Base-by-base conservation (phyloP, 2,329 filamentous ascomycete species). In the Leptosphaerulina australis region DNA sequence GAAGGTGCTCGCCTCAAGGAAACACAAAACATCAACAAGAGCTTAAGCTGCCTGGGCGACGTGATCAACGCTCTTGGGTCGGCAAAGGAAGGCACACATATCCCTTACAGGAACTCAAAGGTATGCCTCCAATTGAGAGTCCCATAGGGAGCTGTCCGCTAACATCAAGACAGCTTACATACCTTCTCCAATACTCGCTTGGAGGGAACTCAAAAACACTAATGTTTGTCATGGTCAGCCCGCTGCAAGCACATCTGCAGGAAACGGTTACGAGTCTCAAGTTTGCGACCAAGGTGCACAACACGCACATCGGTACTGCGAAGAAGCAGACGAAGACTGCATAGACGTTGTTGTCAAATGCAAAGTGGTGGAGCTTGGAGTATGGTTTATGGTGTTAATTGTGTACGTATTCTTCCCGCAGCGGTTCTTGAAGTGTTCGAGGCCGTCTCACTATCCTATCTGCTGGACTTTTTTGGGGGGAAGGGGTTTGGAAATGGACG, bases 171-270 rank as follows among this genome's bases (percentile, higher is more conserved):
- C 39, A 88, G 83, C 81, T 99, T 59, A 99, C 94, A 7, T 96
- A 97, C 68, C 81, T 99, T 36, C 82, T 99, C 28, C 91, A 97
- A 83, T 95, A 94, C 69, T 96, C 91, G 3, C 79, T 99, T 6
- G 93, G 94, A 3, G 94, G 94, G 12, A 97, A 96, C 73, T 94
- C 88, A 62, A 96, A 97, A 77, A 99, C 94, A 0, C 86, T 99
- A 64, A 99, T 99, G 94, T 96, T 99, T 72, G 91, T 97, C 71
- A 97, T 97, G 92, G 89, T 96, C 48, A 94, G 88, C 62, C 94
- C 94, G 25, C 78, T 97, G 51, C 90, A 95, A 76, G 88, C 86
- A 5, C 94, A 97, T 76, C 79, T 97, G 58, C 88, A 88, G 66
- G 94, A 99, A 79, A 97, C 92, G 3, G 79, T 97, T 70, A 96